Evolutionary conservation across 177 flowering plant genomes (phyloP).

Genomic region (Vitis hybrid): DNA sequence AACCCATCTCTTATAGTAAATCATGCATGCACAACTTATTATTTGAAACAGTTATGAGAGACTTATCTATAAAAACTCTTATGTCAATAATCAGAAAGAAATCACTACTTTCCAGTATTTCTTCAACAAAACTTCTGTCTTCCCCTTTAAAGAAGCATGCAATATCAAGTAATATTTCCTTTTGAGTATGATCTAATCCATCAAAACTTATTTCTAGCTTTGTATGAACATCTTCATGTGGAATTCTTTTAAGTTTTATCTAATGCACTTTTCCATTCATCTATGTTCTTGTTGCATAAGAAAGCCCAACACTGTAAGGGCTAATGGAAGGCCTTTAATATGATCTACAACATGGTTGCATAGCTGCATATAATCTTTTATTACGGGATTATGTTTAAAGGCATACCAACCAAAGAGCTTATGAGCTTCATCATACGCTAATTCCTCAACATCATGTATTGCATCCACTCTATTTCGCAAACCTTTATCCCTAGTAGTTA

Average conservation of each 20-base stretch:
- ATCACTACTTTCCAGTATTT: not conserved
- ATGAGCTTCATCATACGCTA: not conserved
- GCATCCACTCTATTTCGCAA: not conserved
- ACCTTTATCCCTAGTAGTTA: not conserved
- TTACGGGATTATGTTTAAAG: too few species aligned
- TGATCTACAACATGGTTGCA: not conserved
- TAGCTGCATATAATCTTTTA: not conserved
- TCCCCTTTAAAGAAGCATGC: not conserved
- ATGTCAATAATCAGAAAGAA: not conserved
- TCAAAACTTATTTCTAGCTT: not conserved
- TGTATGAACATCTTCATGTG: too few species aligned
- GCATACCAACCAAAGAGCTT: too few species aligned
- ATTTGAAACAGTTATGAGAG: not conserved
- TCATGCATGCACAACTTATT: not conserved
- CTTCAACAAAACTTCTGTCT: not conserved
- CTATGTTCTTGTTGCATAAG: not conserved
- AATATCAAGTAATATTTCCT: too few species aligned
- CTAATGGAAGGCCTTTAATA: not conserved
- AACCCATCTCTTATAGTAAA: not conserved
- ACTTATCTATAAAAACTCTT: not conserved
- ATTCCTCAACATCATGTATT: not conserved
- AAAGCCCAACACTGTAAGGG: not conserved
- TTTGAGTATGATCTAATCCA: too few species aligned
- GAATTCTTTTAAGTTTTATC: too few species aligned
- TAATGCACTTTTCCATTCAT: too few species aligned